Evolutionary conservation across 1,284 basidiomycete species (phyloP), one percentile per base, ranked within the genome.

Genomic region (Moniliella sp.): DNA sequence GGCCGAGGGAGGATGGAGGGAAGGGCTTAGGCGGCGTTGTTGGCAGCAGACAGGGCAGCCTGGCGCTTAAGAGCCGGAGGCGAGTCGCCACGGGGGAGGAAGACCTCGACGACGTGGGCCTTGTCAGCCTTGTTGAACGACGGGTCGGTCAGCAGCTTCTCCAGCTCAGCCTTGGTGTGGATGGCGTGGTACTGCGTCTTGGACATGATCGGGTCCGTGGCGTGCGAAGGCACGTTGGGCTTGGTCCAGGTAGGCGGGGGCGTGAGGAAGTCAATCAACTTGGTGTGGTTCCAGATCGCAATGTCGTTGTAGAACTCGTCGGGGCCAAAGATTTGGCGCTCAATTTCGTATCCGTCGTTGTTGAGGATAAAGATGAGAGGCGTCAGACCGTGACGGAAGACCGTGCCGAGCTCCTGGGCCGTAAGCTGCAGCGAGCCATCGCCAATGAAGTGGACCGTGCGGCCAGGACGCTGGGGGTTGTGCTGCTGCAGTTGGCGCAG

Each of bases 281-380:
- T 19, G 19, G 25, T 34, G 32, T 42, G 42, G 31, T 52, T 41
- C 32, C 41, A 52, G 5, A 38, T 35, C 12, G 42, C 34, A n/a
- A 49, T 44, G 25, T 47, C 35, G 35, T 51, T 52, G 43, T 62
- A 62, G 8, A 21, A 25, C 5, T 68, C 62, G 13, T 65, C 43
- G 48, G 66, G 67, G 13, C 75, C 78, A 54, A 80, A 74, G 42
- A 82, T 69, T 50, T 70, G 72, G 13, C 78, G 69, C 65, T 91
- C 83, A 40, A 88, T 83, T 27, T 75, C 75, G 60, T 83, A 84
- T 4, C 84, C 84, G 33, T 73, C 72, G 62, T 91, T 86, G 66
- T 84, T 83, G 36, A 91, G 65, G 9, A 93, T 67, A 59, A 83
- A 81, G 32, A 83, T 65, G 53, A 79, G 78, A 2, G 80, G 78